Evolutionary conservation across 2,329 filamentous ascomycete species (phyloP), one percentile per base, ranked within the genome.

Genomic region (Microcera coccophila): DNA sequence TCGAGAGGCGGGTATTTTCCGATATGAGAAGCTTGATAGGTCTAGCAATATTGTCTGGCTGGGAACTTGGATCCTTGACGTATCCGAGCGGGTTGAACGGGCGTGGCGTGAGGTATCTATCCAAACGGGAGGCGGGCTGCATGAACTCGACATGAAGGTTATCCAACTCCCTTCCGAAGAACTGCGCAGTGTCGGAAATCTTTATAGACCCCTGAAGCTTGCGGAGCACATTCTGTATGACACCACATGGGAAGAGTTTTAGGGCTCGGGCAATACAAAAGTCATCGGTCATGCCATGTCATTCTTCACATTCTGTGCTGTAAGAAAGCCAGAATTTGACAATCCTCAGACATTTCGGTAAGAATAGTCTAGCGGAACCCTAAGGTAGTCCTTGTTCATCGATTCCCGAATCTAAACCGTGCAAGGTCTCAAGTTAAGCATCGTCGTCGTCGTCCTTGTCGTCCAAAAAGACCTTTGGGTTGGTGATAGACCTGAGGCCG

Each of bases 1-100:
- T 10, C 33, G 37, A 29, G 16, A 39, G 31, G 41, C 20, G 14
- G 47, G 31, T 4, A 44, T 50, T 8, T 52, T 52, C n/a, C 38
- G 29, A 4, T 52, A 50, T 20, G 28, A 44, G 33, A 46, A 36
- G 19, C 16, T 24, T 1, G 35, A 26, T 18, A 21, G 39, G 12
- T 42, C 16, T 12, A 22, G 34, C 15, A 45, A n/a, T 15, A 42
- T 44, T 14, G 18, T 28, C n/a, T 48, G 42, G 42, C 39, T 36
- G 20, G 42, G 42, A 9, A 48, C 42, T 33, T 48, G 42, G 42
- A 37, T 16, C n/a, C 37, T 43, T 22, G 9, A 31, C 15, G 36
- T 47, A 7, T 42, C 38, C 10, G 34, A 18, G 7, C 5, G 41
- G 31, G 41, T 37, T 16, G n/a, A 39, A 37, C 29, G 31, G 28